Conservation (phyloP, 148 eudicot genomes). For the Vaccinium vitisidaea region DNA sequence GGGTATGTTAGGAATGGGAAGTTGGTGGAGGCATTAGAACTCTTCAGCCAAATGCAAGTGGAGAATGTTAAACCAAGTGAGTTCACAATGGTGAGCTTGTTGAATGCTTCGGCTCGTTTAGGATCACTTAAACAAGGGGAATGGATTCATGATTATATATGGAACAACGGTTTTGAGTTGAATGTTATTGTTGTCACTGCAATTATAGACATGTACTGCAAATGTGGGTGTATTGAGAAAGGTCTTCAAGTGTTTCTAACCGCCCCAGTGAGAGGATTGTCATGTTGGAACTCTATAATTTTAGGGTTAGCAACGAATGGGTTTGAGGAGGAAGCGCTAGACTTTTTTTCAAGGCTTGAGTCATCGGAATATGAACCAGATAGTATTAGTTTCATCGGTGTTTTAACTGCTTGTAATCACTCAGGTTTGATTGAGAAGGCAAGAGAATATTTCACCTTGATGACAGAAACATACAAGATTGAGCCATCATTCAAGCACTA, state of each 20-base stretch:
- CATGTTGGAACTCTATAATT: conserved; percentile 64
- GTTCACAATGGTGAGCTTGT: conserved; percentile 55
- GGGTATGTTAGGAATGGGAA: conserved; percentile 50
- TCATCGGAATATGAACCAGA: conserved; percentile 37
- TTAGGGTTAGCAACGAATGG: conserved; percentile 58
- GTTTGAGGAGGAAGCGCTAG: conserved; percentile 37
- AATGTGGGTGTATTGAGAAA: conserved; percentile 48
- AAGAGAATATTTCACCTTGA: conserved; percentile 35
- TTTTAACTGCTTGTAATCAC: conserved; percentile 48
- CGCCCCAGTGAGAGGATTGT: conserved; percentile 32
- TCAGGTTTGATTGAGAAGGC: conserved; percentile 43
- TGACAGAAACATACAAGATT: conserved; percentile 37
- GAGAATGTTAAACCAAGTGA: conserved; percentile 36
- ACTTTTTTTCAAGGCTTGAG: conserved; percentile 40
- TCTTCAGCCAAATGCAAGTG: conserved; percentile 40
- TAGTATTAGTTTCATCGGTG: conserved; percentile 50
- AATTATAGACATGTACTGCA: conserved; percentile 53
- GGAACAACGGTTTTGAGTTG: conserved; percentile 29
- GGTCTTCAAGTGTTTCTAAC: conserved; percentile 34
- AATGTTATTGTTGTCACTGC: conserved; percentile 49
- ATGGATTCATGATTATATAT: conserved; percentile 40
- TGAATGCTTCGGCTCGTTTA: conserved; percentile 52
- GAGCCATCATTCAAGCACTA: conserved; percentile 54
- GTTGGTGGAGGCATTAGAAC: conserved; percentile 38
- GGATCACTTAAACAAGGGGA: conserved; percentile 53